Conservation (phyloP, 352 stramenopile genomes). For the Phytopythium litorale region DNA sequence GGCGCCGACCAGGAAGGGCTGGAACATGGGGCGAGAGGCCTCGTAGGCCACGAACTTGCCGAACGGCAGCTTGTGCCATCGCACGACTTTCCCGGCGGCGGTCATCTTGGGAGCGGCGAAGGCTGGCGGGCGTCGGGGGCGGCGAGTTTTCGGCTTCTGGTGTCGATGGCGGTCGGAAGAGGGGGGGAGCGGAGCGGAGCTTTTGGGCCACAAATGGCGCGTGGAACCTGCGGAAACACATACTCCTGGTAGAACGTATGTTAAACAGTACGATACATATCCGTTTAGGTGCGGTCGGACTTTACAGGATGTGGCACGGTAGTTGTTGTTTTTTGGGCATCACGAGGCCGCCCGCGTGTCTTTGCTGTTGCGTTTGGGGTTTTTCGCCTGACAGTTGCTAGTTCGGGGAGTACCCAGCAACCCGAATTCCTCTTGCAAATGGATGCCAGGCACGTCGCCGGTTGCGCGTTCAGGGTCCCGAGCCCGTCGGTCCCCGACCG, state of each 20-base stretch:
- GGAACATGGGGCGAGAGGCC: slow-evolving; percentile 75
- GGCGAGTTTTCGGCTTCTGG: slow-evolving; percentile 3
- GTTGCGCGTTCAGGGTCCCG: slow-evolving; percentile 1
- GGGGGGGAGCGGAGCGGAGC: neutral
- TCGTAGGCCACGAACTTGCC: slow-evolving; percentile 75
- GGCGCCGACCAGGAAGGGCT: slow-evolving; percentile 77
- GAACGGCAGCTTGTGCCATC: slow-evolving; percentile 83
- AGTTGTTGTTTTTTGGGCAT: neutral
- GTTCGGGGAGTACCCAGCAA: neutral
- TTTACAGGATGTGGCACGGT: neutral
- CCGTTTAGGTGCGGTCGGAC: neutral
- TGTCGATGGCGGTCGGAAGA: neutral
- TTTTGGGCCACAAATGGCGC: neutral
- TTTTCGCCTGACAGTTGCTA: slow-evolving; percentile 2
- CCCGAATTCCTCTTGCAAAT: neutral
- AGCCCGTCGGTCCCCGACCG: slow-evolving; percentile 2
- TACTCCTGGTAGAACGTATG: neutral
- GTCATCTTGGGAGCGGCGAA: slow-evolving; percentile 30
- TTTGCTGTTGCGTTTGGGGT: slow-evolving; percentile 3
- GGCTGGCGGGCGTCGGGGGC: neutral
- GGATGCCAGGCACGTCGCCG: neutral
- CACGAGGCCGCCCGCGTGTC: neutral
- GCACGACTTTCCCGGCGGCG: slow-evolving; percentile 57
- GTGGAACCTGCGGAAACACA: neutral
- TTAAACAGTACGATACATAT: neutral